A percentile compares a stretch with the other conserved stretches of the same genome.
Conservation (phyloP, 148 eudicot species). For the Camellia granthamiana region DNA sequence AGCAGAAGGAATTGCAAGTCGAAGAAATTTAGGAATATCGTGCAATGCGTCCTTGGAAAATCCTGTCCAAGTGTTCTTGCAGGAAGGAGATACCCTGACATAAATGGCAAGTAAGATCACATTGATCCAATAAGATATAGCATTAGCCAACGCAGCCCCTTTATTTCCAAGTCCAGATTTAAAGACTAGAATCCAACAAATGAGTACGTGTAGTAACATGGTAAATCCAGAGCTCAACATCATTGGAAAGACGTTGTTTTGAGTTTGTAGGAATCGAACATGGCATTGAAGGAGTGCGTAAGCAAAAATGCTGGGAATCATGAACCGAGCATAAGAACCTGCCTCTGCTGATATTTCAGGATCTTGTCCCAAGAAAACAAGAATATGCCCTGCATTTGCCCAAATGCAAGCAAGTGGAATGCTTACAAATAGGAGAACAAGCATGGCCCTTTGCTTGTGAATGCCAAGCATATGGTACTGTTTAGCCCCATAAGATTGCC, state of each 20-base stretch:
- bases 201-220: conserved; percentile 35
- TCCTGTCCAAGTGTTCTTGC: conserved; percentile 57
- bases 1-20: conserved; percentile 60
- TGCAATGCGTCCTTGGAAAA: conserved; percentile 45
- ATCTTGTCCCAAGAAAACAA: conserved; percentile 46
- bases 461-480: conserved; percentile 62
- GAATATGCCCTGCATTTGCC: conserved; percentile 46
- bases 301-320: conserved; percentile 57
- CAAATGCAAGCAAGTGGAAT: conserved; percentile 52
- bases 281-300: conserved; percentile 52
- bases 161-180: conserved; percentile 53
- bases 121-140: conserved; percentile 56
- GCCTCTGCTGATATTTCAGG: conserved; percentile 57
- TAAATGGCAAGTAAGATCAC: conserved; percentile 36
- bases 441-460: conserved; percentile 62
- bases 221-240: conserved; percentile 51
- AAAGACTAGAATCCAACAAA: conserved; percentile 55
- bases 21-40: conserved; percentile 33
- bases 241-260: conserved; percentile 62
- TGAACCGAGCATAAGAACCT: conserved; percentile 42
- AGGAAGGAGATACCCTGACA: conserved; percentile 48
- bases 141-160: conserved; percentile 62
- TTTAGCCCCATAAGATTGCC: conserved; percentile 53
- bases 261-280: conserved; percentile 53
- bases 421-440: conserved; percentile 42